Percentiles rank a stretch among this genome's conserved stretches.
Conservation (phyloP, 768 basidiomycete species). For the Suillus occidentalis region DNA sequence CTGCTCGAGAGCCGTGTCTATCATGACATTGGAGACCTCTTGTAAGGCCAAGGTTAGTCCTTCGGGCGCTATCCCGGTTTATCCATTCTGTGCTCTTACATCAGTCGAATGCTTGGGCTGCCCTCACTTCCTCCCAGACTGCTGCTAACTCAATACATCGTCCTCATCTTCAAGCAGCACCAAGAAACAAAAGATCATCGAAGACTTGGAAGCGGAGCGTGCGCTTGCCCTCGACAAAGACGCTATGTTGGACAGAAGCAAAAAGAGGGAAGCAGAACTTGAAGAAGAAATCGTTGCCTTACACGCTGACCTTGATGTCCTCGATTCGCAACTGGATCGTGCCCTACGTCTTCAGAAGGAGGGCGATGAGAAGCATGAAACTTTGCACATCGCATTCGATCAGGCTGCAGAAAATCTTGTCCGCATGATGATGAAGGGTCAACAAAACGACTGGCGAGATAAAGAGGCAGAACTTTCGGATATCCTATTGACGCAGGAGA, state of each 20-base stretch:
- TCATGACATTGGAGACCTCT: too few species aligned
- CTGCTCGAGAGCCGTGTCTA: too few species aligned
- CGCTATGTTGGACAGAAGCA: conserved; percentile 74
- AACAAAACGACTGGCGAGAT: conserved; percentile 64
- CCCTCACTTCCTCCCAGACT: too few species aligned
- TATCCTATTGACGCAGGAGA: conserved; percentile 56
- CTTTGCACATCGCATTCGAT: conserved; percentile 71
- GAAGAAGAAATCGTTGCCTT: conserved; percentile 82
- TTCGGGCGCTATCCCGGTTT: too few species aligned
- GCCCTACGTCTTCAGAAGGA: conserved; percentile 77
- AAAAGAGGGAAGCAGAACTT: conserved; percentile 80
- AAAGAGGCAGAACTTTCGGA: conserved; percentile 65
- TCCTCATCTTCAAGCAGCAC: too few species aligned
- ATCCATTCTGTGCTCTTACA: too few species aligned
- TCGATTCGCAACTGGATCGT: conserved; percentile 85
- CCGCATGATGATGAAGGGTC: conserved; percentile 59
- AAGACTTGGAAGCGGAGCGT: conserved; percentile 81
- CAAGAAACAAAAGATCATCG: conserved; percentile 77
- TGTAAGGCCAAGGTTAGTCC: too few species aligned
- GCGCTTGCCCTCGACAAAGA: conserved; percentile 82
- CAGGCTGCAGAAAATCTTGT: conserved; percentile 86
- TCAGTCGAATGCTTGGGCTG: too few species aligned
- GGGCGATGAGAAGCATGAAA: conserved; percentile 74
- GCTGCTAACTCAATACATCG: too few species aligned
- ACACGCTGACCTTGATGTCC: conserved; percentile 78